Evolutionary conservation across 805 yeast genomes (phyloP), one percentile per base, ranked within the genome.

Genomic region (Metschnikowia cerradonensis): DNA sequence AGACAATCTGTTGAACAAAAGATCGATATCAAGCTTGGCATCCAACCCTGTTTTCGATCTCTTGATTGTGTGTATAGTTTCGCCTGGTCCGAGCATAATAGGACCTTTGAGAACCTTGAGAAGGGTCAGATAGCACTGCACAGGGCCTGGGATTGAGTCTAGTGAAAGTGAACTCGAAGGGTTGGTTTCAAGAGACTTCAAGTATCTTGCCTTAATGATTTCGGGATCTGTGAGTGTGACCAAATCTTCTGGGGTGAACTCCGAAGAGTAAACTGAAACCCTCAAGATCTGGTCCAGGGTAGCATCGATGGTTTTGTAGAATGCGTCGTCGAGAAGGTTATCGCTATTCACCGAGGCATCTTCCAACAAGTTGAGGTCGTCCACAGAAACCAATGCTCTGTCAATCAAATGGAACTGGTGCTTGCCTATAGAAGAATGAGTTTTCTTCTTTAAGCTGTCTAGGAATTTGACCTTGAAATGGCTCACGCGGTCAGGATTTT

Each of bases 71-170:
- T 80, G 83, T 2, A 73, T 66, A 10, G 77, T 79, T 4, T 75
- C 78, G 2, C 64, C 68, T 2, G 76, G 68, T 2, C 62, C 65
- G 22, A 76, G 64, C 7, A 71, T 63, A 20, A 89, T 64, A 0
- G 96, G 92, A 1, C 90, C 91, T 54, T 75, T 80, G 43, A 88
- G 67, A 7, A 86, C 84, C 53, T 80, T 82, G 57, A 78, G 75
- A 15, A 89, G 60, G 0, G 89, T 84, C 45, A 72, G 70, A 20
- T 86, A 70, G 57, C 95, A 85, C 41, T 77, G 79, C 0, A 78
- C 63, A 2, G 83, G 78, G 3, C 80, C 67, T 0, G 95, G 91
- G 1, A 66, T 57, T 1, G 65, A 54, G 10, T 65, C 69, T 0
- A 64, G 54, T 0, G 70, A 62, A 22, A 66, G 67, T 41, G 52